Evolutionary conservation across 805 yeast species (phyloP).

Genomic region (Maudiozyma barnettii): DNA sequence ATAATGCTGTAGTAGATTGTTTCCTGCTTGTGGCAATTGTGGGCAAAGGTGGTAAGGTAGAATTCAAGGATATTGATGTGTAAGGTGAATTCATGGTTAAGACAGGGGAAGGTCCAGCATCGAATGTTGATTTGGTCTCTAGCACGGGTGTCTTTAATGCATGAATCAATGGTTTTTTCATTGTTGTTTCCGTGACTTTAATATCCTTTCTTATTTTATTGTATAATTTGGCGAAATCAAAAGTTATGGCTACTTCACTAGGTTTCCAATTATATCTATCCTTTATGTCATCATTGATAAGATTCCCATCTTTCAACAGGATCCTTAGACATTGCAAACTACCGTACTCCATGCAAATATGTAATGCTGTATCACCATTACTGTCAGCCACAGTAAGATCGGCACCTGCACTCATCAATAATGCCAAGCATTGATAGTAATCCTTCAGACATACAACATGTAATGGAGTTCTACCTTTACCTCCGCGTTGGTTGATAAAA

Average conservation of each 20-base stretch:
- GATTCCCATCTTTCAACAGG: conserved; percentile 36
- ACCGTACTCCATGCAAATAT: conserved; percentile 69
- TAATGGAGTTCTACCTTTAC: conserved; percentile 49
- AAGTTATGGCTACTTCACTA: conserved; percentile 47
- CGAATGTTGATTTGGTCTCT: conserved; percentile 18
- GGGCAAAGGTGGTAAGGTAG: conserved; percentile 13
- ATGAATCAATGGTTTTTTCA: conserved; percentile 14
- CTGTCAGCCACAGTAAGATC: conserved; percentile 62
- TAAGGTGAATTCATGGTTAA: conserved; percentile 19
- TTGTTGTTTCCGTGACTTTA: conserved; percentile 7
- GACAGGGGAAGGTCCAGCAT: conserved; percentile 25
- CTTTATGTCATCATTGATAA: conserved; percentile 36
- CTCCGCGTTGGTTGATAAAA: conserved; percentile 41
- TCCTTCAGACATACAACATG: conserved; percentile 58
- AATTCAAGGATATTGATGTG: conserved; percentile 6
- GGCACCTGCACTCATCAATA: conserved; percentile 67
- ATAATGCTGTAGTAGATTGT: conserved; percentile 15
- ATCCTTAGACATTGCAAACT: conserved; percentile 46
- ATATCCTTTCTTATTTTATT: conserved; percentile 23
- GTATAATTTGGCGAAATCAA: conserved; percentile 39
- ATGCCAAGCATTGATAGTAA: conserved; percentile 50
- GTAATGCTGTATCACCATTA: conserved; percentile 76
- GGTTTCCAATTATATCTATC: conserved; percentile 62
- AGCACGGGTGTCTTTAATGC: conserved; percentile 22
- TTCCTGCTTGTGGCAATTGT: conserved; percentile 19